phyloP scores from a whole-genome alignment of 179 eudicot species.

The Carnegiea gigantea region DNA sequence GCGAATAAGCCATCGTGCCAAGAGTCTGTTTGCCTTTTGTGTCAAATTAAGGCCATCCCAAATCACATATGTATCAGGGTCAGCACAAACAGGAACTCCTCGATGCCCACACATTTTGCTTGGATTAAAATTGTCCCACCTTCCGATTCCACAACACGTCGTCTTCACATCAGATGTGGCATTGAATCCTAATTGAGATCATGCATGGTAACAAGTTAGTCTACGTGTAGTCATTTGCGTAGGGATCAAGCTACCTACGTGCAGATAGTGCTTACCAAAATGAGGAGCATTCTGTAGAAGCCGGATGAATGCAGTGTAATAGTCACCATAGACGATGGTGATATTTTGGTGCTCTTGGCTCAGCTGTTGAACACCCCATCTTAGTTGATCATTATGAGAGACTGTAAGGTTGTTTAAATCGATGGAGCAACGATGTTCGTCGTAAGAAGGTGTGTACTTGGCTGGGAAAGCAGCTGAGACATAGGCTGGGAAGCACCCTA shows the following conservation, averaged over 20 bases:
- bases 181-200: slow-evolving; percentile 24
- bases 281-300: slow-evolving; percentile 19
- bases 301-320: slow-evolving; percentile 27
- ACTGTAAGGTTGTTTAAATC: slow-evolving; percentile 29
- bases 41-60: slow-evolving; percentile 34
- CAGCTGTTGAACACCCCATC: slow-evolving; percentile 18
- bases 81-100: slow-evolving; percentile 26
- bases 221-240: too few relatives aligned
- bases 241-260: too few relatives aligned
- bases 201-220: background rate
- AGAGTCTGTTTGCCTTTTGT: slow-evolving; percentile 27
- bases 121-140: slow-evolving; percentile 17
- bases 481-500: slow-evolving; percentile 33
- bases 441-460: slow-evolving; percentile 5
- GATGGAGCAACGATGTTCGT: slow-evolving; percentile 15
- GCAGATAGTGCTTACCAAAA: slow-evolving; percentile 8
- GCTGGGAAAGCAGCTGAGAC: slow-evolving; percentile 22
- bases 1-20: slow-evolving; percentile 22
- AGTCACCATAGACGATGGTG: slow-evolving; percentile 35
- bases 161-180: slow-evolving; percentile 16
- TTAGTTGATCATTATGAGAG: slow-evolving; percentile 31
- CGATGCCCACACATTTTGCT: slow-evolving; percentile 26
- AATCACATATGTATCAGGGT: slow-evolving; percentile 26
- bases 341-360: slow-evolving; percentile 20
- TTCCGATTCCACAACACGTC: slow-evolving; percentile 25